Percentiles rank a stretch among this genome's conserved stretches.
phyloP scores from a whole-genome alignment of 169 alveolate genomes.

The Plasmodium gonderi region DNA sequence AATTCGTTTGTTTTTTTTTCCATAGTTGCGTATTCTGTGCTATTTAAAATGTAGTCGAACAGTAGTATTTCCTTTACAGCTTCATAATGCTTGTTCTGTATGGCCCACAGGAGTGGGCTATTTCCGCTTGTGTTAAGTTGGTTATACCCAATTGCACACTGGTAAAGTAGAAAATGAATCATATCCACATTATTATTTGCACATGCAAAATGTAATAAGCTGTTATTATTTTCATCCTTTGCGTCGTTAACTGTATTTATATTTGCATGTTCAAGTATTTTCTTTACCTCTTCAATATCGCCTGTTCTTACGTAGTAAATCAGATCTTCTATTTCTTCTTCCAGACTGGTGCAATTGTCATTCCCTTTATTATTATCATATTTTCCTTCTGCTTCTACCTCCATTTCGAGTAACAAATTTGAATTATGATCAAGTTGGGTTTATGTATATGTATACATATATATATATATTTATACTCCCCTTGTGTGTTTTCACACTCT shows the following conservation, averaged over 20 bases:
- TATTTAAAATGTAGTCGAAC: conserved; percentile 78
- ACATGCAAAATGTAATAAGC: conserved; percentile 80
- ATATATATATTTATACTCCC: too few relatives aligned
- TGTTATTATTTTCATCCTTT: conserved; percentile 75
- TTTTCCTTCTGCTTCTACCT: neutral
- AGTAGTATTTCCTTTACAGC: conserved; percentile 76
- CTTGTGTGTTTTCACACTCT: too few relatives aligned
- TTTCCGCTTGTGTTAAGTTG: conserved; percentile 79
- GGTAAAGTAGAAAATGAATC: conserved; percentile 77
- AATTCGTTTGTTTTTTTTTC: conserved; percentile 46
- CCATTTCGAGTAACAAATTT: neutral
- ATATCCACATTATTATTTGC: conserved; percentile 83
- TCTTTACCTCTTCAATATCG: conserved; percentile 50
- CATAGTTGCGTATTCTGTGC: conserved; percentile 40
- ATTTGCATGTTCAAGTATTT: conserved; percentile 33
- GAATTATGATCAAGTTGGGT: too few relatives aligned
- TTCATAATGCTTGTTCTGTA: conserved; percentile 80
- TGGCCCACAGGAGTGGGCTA: conserved; percentile 85
- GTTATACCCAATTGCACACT: conserved; percentile 77
- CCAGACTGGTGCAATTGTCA: neutral
- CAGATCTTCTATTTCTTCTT: conserved; percentile 35
- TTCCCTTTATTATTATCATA: neutral
- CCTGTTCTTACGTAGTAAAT: conserved; percentile 55
- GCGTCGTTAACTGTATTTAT: conserved; percentile 54
- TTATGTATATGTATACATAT: too few relatives aligned